Conservation (phyloP, 139 green algal species). For the Chlamydomonas sphaeroides region DNA sequence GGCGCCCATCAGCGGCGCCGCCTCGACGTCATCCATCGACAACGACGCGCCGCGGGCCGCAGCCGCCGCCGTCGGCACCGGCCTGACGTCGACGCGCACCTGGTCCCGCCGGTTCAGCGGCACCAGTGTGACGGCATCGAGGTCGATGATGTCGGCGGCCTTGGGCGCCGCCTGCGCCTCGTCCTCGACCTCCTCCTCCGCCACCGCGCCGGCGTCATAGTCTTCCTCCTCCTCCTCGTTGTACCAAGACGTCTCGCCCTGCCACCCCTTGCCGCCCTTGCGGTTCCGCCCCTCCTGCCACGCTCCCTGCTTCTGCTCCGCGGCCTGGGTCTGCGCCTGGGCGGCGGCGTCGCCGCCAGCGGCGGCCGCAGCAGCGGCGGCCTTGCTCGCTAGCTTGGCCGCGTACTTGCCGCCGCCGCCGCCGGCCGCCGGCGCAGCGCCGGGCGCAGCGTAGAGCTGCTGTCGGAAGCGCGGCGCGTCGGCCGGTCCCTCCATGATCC, state of each 20-base stretch:
- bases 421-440: too few species aligned
- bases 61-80: neutral
- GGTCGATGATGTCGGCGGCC: constrained; percentile 16
- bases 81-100: neutral
- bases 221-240: neutral
- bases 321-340: neutral
- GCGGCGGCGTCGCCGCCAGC: too few species aligned
- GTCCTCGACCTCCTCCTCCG: neutral
- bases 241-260: constrained; percentile 8
- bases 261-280: neutral
- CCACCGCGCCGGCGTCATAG: neutral
- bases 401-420: neutral
- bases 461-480: neutral
- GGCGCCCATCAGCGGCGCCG: constrained; percentile 9
- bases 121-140: constrained; percentile 9
- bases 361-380: too few species aligned
- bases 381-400: too few species aligned
- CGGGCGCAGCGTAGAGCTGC: neutral
- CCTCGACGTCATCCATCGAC: constrained; percentile 1
- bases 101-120: constrained; percentile 1
- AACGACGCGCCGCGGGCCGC: too few species aligned
- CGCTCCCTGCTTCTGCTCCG: neutral
- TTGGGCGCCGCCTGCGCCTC: neutral
- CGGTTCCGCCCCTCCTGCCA: neutral
- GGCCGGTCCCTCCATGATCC: constrained; percentile 2